Evolutionary conservation across 2,329 filamentous ascomycete species (phyloP).

Genomic region (Hypoxylon sp.): DNA sequence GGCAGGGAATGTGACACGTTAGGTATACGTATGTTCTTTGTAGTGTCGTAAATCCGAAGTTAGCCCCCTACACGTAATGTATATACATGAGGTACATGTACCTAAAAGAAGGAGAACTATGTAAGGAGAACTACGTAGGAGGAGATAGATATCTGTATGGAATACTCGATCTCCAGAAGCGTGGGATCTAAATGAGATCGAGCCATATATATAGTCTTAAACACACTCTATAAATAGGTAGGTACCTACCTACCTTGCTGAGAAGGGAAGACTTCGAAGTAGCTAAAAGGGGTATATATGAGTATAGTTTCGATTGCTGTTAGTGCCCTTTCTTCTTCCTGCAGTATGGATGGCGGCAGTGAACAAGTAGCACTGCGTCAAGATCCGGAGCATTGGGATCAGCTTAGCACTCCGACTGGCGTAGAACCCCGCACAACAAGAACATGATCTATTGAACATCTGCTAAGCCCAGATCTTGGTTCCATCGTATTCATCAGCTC

Average conservation of each 20-base stretch:
- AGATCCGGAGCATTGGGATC: slow-evolving; percentile 12
- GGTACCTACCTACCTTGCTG: too few species aligned
- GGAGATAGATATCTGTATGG: background rate
- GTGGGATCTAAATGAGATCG: background rate
- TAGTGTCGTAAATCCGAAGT: too few species aligned
- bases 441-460: slow-evolving; percentile 1
- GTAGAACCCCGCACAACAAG: slow-evolving; percentile 1
- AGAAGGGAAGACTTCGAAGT: too few species aligned
- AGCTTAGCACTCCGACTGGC: slow-evolving; percentile 6
- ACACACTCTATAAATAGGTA: too few species aligned
- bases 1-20: background rate
- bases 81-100: too few species aligned
- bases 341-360: background rate
- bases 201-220: background rate
- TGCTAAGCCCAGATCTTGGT: slow-evolving; percentile 6
- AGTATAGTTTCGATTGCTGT: background rate
- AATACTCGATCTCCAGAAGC: background rate
- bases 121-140: too few species aligned
- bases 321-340: background rate
- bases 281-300: background rate
- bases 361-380: background rate
- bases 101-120: too few species aligned
- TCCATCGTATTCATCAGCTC: background rate
- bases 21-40: too few species aligned
- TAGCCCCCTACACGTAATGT: too few species aligned